These are phyloP conservation scores for Cornus suecica DNA, from an alignment of 148 eudicot genomes.

Conservation along the genomic window DNA sequence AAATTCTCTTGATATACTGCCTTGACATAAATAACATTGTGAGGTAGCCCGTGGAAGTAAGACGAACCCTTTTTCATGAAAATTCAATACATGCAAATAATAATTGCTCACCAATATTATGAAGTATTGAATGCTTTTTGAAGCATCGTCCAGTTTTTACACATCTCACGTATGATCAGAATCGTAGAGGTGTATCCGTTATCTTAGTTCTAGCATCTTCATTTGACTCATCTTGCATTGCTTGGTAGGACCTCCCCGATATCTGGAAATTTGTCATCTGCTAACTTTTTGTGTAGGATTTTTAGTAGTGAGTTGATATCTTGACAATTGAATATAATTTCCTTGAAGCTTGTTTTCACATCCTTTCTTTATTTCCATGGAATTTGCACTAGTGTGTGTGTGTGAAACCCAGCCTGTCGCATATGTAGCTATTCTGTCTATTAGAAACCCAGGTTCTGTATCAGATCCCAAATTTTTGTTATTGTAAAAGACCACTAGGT, in stretches of 20 bases:
- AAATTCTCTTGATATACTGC: neutral
- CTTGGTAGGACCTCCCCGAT: neutral
- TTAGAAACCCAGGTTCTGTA: neutral
- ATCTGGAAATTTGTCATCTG: no score
- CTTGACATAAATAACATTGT: neutral
- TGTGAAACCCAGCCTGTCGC: neutral
- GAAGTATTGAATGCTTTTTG: neutral
- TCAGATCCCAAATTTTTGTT: neutral
- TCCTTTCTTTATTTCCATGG: neutral
- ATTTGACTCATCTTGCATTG: neutral
- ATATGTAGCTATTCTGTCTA: neutral
- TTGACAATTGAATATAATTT: no score
- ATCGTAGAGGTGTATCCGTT: no score
- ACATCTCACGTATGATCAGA: no score
- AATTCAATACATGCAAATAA: neutral
- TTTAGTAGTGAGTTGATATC: no score
- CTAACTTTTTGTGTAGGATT: no score
- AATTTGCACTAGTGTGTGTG: no score
- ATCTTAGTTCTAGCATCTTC: neutral
- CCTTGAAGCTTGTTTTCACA: no score
- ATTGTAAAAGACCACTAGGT: neutral
- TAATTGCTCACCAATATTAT: neutral
- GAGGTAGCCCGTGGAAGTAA: neutral
- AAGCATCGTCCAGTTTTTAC: no score
- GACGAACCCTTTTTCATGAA: neutral